A percentile compares a stretch with the other conserved stretches of the same genome.
phyloP scores from a whole-genome alignment of 1,284 basidiomycete genomes.

The Ustilago crameri region DNA sequence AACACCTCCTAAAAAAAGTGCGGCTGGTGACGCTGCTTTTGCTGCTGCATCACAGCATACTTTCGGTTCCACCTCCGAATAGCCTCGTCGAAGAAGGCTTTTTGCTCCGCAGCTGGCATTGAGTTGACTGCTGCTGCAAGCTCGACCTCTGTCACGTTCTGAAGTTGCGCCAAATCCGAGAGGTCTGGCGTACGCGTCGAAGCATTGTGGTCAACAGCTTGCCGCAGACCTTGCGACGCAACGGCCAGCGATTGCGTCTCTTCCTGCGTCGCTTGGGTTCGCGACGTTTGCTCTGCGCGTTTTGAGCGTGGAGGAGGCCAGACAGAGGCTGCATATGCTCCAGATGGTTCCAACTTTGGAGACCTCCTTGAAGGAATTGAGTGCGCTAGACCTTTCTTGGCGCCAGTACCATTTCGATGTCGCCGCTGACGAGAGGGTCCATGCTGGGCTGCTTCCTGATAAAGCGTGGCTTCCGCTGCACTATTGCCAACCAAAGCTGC shows the following conservation, averaged over 20 bases:
- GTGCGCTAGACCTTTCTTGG: no score
- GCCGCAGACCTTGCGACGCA: slow-evolving; percentile 20
- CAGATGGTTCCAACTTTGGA: slow-evolving; percentile 1
- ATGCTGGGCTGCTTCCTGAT: slow-evolving; percentile 11
- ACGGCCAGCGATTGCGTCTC: slow-evolving; percentile 25
- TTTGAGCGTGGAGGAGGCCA: slow-evolving; percentile 27
- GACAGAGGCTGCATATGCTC: slow-evolving; percentile 1
- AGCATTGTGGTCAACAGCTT: slow-evolving; percentile 6
- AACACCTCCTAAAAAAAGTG: slow-evolving; percentile 15
- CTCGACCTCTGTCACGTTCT: slow-evolving; percentile 29
- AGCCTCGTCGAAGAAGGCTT: slow-evolving; percentile 30
- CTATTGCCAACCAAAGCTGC: slow-evolving; percentile 28
- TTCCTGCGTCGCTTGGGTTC: slow-evolving; percentile 6
- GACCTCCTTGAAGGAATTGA: slow-evolving; percentile 1
- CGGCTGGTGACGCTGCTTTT: slow-evolving; percentile 19
- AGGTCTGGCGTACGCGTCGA: slow-evolving; percentile 13
- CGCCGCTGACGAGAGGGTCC: slow-evolving; percentile 4
- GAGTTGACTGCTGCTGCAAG: slow-evolving; percentile 29
- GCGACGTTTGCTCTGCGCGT: neutral
- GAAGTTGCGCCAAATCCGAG: slow-evolving; percentile 21
- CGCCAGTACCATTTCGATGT: no score
- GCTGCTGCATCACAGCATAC: neutral
- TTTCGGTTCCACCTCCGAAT: slow-evolving; percentile 30
- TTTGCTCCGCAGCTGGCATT: slow-evolving; percentile 27
- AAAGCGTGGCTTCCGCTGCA: slow-evolving; percentile 28